Evolutionary conservation across 1,139 yeast genomes (phyloP), one percentile per base, ranked within the genome.

Genomic region (Pichia sp.): DNA sequence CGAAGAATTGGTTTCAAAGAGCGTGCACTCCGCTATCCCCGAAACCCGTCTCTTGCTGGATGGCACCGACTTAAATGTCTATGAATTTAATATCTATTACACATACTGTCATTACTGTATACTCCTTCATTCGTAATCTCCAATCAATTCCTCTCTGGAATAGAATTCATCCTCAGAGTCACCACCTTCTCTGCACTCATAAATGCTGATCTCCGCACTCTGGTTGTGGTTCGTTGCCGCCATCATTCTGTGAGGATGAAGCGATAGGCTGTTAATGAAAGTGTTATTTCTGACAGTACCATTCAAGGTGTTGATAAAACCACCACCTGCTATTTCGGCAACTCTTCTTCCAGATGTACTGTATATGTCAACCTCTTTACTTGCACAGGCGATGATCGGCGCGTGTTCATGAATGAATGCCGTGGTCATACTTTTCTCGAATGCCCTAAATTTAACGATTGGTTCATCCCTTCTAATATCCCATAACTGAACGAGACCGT

Each of bases 221-320:
- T 84, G 94, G 39, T 79, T 73, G 53, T 83, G 83, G 50, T 82
- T 80, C 1, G 86, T 84, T 1, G 96, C 97, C 56, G 91, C 57
- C 72, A 85, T 75, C 95, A 91, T 85, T 45, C 93, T 67, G 56
- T 93, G 98, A 2, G 99, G 99, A 56, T 91, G 99, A 57, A 91
- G 76, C 0, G 81, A 69, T 42, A 87, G 59, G 11, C 77, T 66
- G 6, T 88, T 76, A 37, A 85, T 66, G 49, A 77, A 81, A 38
- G 62, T 63, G 12, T 71, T 68, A 11, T 70, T 68, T 40, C 75
- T 51, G 35, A 63, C 65, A 5, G 34, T 65, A 51, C 55, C 72
- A 57, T 49, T 70, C 64, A 32, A 43, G 12, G 63, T 60, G 40
- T 44, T 45, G 25, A 52, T 49, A 30, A 51, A 51, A 1, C 55